These are phyloP conservation scores for Penicillium sumatraense DNA, from an alignment of 2,329 filamentous ascomycete genomes.

Conservation along the genomic window DNA sequence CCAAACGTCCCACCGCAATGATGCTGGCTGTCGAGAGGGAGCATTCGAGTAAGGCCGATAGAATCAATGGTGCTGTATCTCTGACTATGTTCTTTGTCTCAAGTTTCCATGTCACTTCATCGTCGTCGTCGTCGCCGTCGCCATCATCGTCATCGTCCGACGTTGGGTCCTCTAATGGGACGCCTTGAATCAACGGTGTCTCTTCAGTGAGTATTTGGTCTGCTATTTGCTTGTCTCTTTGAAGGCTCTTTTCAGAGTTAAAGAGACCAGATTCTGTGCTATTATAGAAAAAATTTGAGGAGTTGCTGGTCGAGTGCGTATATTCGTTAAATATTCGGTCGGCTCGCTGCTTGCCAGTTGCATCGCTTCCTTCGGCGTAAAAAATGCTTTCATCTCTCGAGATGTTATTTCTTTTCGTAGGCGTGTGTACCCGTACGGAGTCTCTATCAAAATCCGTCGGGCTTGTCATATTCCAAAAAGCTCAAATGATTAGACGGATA, in stretches of 20 bases:
- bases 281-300: neutral
- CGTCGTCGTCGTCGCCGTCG: neutral
- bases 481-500: no score
- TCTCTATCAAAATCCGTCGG: slow-evolving; percentile 1
- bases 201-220: neutral
- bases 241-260: neutral
- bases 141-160: neutral
- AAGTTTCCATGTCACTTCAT: slow-evolving; percentile 7
- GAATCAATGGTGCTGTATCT: slow-evolving; percentile 70
- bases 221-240: neutral
- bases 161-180: neutral
- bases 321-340: neutral
- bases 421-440: neutral
- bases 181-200: neutral
- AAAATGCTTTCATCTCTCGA: neutral
- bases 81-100: slow-evolving; percentile 76
- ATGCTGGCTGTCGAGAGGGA: slow-evolving; percentile 76
- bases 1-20: slow-evolving; percentile 74
- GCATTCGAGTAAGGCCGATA: slow-evolving; percentile 76
- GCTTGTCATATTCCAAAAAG: no score
- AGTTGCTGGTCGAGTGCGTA: neutral
- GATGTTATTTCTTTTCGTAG: neutral
- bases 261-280: neutral
- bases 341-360: neutral
- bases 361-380: neutral